Percentiles rank a stretch among this genome's conserved stretches.
Conservation (phyloP, 2,329 filamentous ascomycete species). For the Cladosporium austrohemisphaericum region DNA sequence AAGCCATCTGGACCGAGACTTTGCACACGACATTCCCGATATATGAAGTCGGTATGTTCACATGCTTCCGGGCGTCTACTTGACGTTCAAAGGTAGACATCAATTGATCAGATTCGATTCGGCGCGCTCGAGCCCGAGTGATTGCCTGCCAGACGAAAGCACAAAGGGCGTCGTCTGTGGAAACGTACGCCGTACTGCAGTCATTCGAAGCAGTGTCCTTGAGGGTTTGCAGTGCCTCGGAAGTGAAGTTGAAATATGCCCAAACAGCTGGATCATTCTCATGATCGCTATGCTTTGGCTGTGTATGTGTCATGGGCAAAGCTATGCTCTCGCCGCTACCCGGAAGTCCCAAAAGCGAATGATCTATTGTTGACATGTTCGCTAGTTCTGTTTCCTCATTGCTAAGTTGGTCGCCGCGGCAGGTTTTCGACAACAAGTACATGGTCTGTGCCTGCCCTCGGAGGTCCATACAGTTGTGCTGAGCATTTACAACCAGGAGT, state of each 20-base stretch:
- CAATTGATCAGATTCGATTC: neutral
- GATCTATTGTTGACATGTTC: too few relatives aligned
- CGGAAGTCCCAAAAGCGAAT: too few relatives aligned
- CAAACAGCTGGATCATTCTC: neutral
- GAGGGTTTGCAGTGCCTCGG: neutral
- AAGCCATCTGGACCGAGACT: neutral
- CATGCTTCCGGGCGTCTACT: slow-evolving; percentile 8
- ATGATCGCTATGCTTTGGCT: neutral
- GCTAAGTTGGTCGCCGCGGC: slow-evolving; percentile 13
- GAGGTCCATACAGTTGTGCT: slow-evolving; percentile 19
- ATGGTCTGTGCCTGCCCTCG: slow-evolving; percentile 17
- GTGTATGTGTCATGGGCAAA: neutral
- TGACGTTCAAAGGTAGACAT: slow-evolving; percentile 13
- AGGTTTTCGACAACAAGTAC: slow-evolving; percentile 15
- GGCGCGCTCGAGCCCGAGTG: neutral
- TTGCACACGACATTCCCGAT: slow-evolving; percentile 9
- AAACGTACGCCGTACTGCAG: slow-evolving; percentile 5
- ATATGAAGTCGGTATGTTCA: slow-evolving; percentile 7
- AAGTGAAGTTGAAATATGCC: slow-evolving; percentile 5
- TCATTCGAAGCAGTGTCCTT: neutral
- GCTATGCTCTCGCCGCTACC: too few relatives aligned
- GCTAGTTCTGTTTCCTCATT: neutral
- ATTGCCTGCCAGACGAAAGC: slow-evolving; percentile 17
- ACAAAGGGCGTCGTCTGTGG: slow-evolving; percentile 17
- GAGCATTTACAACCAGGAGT: slow-evolving; percentile 15